Evolutionary conservation across 2,329 filamentous ascomycete genomes (phyloP).

Genomic region (Cercospora sp.): DNA sequence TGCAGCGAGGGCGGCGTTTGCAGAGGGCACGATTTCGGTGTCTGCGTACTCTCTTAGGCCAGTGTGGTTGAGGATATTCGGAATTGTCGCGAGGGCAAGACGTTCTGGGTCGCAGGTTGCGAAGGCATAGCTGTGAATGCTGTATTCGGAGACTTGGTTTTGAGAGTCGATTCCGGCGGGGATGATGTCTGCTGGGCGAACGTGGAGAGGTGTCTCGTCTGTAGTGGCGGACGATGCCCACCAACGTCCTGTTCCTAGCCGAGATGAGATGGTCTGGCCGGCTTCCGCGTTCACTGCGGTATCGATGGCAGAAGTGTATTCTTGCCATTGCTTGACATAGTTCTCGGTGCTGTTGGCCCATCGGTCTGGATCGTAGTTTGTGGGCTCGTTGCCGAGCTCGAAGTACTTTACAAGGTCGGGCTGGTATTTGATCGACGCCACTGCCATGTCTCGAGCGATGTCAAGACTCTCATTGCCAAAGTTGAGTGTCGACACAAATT

Average conservation of each 20-base stretch:
- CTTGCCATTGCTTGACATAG: constrained; percentile 37
- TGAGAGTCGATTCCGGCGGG: constrained; percentile 33
- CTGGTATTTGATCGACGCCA: constrained; percentile 35
- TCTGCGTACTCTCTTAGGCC: constrained; percentile 32
- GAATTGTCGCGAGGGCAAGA: constrained; percentile 31
- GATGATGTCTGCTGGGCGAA: constrained; percentile 35
- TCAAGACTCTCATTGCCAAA: constrained; percentile 36
- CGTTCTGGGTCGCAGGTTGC: constrained; percentile 35
- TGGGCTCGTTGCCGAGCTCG: constrained; percentile 38
- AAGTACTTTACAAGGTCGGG: constrained; percentile 31
- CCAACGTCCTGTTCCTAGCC: constrained; percentile 28
- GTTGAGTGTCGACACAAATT: constrained; percentile 37
- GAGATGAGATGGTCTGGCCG: constrained; percentile 8
- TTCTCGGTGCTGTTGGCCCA: constrained; percentile 33
- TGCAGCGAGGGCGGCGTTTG: constrained; percentile 32
- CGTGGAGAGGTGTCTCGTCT: constrained; percentile 33
- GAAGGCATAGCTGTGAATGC: constrained; percentile 37
- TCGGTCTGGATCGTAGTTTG: constrained; percentile 31
- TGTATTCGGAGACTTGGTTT: constrained; percentile 34
- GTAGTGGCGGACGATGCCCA: constrained; percentile 37
- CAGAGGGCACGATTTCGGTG: constrained; percentile 35
- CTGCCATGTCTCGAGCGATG: constrained; percentile 34
- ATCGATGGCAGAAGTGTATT: constrained; percentile 35
- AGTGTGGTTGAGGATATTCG: constrained; percentile 37
- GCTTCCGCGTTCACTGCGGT: constrained; percentile 27